Base-by-base conservation (phyloP, 441 rosid genomes). In the Bruguiera hainesii region DNA sequence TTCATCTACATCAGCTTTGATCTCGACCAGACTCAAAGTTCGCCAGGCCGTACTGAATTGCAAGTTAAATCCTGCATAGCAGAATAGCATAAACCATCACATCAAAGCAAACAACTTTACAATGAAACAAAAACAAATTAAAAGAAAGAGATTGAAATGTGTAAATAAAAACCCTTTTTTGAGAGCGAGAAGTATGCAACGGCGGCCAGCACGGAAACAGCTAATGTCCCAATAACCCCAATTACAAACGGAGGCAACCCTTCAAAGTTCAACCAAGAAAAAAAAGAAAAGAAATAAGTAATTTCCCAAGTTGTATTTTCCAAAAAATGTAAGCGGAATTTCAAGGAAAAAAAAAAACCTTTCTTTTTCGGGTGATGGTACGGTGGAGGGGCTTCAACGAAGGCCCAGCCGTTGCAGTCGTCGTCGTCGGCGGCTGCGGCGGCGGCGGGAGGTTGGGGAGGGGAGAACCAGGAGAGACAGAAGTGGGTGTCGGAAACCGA, bases 401-500 rank as follows among this genome's bases (percentile, higher is more conserved):
- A 63, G 61, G 84, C 82, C 98, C 98, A 94, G 5, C 96, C 98
- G 60, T 84, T 87, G 65, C 49, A 89, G 25, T 64, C 72, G 26
- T 82, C 81, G 65, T 64, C 79, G 60, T 52, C 68, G 49, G 3
- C 48, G 18, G 16, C 46, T 10, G 46, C 4, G 48, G 46, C 15
- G 18, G 2, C 13, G 46, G 76, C 42, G 31, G 84, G 52, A 59
- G 74, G 67, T 13, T 70, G 76, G 39, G 73, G 66, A 64, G 82
- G 75, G 37, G 85, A 73, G 61, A 71, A 20, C 84, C 93, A 85
- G 42, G 98, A 84, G 77, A 83, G 76, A 52, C 60, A 61, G 31
- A 72, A 70, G 71, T 37, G 58, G n/a, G 71, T 29, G 62, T 74
- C 79, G 31, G 81, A 13, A 63, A 71, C 56, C 28, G 90, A 78